Evolutionary conservation across 2,329 filamentous ascomycete species (phyloP).

Genomic region (Colletotrichum endophyticum): DNA sequence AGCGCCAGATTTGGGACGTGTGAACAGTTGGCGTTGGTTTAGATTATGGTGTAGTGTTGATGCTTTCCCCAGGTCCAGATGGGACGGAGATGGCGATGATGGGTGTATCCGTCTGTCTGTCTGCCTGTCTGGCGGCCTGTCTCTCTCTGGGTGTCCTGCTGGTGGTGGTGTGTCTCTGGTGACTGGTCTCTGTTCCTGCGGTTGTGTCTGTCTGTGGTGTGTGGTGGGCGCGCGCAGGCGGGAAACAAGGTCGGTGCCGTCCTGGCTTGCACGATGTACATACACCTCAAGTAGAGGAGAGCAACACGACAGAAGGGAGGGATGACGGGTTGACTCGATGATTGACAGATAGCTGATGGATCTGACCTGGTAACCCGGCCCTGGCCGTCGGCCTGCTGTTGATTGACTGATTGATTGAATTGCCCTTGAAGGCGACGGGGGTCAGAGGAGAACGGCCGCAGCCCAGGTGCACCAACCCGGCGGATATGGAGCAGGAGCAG

Average conservation of each 20-base stretch:
- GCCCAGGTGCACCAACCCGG: background rate
- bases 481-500: background rate
- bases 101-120: background rate
- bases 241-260: conserved; percentile 1
- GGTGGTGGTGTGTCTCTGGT: background rate
- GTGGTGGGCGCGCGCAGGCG: background rate
- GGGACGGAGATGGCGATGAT: background rate
- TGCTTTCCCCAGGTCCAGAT: background rate
- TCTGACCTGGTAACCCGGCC: background rate
- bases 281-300: background rate
- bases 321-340: background rate
- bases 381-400: background rate
- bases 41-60: background rate
- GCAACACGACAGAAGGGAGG: background rate
- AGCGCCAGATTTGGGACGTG: background rate
- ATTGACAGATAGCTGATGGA: background rate
- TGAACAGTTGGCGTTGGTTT: background rate
- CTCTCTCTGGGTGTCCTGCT: background rate
- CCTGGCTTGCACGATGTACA: background rate
- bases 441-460: background rate
- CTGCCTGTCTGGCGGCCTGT: background rate
- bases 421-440: background rate
- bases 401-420: background rate
- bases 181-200: background rate
- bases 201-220: background rate